Conservation (phyloP, 2,329 filamentous ascomycete genomes). For the Cytospora piceicola region DNA sequence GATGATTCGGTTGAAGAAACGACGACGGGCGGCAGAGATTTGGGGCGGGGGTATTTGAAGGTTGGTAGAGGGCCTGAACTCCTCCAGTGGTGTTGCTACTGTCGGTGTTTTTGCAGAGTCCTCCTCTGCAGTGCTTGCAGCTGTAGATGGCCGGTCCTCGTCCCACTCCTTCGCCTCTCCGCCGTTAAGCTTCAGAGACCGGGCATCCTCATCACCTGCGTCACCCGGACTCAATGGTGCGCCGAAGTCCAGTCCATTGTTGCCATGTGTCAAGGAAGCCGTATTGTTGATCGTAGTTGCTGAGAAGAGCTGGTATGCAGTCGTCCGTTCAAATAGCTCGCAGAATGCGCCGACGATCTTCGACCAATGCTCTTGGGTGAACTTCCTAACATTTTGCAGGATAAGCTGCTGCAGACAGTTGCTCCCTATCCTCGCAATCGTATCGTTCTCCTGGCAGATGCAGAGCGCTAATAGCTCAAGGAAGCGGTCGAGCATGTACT, state of each 20-base stretch:
- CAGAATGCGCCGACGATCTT: constrained; percentile 96
- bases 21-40: constrained; percentile 87
- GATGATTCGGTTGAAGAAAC: constrained; percentile 99
- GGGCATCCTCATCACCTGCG: constrained; percentile 50
- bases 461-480: constrained; percentile 91
- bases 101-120: constrained; percentile 42
- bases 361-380: constrained; percentile 83
- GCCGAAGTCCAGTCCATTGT: constrained; percentile 58
- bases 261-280: constrained; percentile 54
- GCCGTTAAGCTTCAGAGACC: constrained; percentile 65
- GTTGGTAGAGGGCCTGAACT: constrained; percentile 78
- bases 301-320: constrained; percentile 92
- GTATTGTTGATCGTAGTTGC: constrained; percentile 66
- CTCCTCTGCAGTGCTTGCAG: constrained; percentile 39
- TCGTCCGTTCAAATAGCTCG: constrained; percentile 91
- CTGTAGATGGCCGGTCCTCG: constrained; percentile 34
- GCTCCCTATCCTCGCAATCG: constrained; percentile 94
- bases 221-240: constrained; percentile 49
- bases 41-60: constrained; percentile 87
- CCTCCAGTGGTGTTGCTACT: constrained; percentile 63
- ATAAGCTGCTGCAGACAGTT: constrained; percentile 98
- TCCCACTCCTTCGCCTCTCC: constrained; percentile 47
- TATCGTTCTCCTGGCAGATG: constrained; percentile 99
- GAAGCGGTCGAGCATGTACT: constrained; percentile 99
- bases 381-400: constrained; percentile 93